phyloP scores from a whole-genome alignment of 371 early-diverging fungal genomes.

The Funneliformis caledonium region DNA sequence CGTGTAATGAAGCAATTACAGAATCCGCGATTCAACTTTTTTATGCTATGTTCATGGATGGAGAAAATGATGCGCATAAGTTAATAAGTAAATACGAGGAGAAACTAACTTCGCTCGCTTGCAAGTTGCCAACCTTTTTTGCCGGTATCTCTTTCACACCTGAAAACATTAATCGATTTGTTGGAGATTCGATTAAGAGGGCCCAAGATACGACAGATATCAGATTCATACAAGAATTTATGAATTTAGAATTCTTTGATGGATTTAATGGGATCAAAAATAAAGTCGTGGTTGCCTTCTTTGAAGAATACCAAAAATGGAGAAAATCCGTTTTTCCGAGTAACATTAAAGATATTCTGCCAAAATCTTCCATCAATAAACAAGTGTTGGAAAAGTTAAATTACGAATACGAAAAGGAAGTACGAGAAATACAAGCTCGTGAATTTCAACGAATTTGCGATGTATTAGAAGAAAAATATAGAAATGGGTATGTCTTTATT shows the following conservation, averaged over 20 bases:
- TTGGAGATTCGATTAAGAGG: neutral
- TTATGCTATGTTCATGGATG: conserved; percentile 16
- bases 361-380: neutral
- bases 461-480: conserved; percentile 2
- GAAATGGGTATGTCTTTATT: neutral
- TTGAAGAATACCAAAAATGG: conserved; percentile 16
- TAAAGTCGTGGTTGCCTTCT: neutral
- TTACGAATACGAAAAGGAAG: neutral
- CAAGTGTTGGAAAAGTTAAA: neutral
- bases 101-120: neutral
- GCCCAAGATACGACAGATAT: neutral
- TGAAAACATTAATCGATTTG: neutral
- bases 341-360: conserved; percentile 13
- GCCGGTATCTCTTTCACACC: neutral
- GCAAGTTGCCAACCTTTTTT: neutral
- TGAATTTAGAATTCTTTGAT: neutral
- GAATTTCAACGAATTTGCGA: conserved; percentile 16
- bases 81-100: conserved; percentile 17
- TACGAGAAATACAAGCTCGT: neutral
- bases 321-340: neutral
- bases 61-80: neutral
- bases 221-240: neutral
- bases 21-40: neutral
- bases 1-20: neutral
- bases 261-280: neutral